Evolutionary conservation across 306 rosid species (phyloP), one percentile per base, ranked within the genome.

Genomic region (Mimosa bimucronata): DNA sequence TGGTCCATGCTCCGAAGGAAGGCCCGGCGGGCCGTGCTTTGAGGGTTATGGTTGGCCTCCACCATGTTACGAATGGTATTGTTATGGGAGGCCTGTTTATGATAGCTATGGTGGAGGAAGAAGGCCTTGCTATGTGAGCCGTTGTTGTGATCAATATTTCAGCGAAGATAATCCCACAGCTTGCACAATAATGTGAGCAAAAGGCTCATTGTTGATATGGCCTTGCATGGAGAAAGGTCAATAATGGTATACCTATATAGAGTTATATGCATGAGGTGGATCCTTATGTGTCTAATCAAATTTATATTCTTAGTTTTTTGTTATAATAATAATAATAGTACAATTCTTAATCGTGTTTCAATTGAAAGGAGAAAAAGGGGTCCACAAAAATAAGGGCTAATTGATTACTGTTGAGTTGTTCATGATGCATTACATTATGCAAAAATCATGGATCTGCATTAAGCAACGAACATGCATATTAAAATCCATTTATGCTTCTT

Each of bases 41-140:
- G n/a, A n/a, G n/a, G n/a, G n/a, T n/a, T n/a, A n/a, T n/a, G n/a
- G n/a, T n/a, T n/a, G n/a, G n/a, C n/a, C n/a, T n/a, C n/a, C n/a
- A n/a, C n/a, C n/a, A n/a, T n/a, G n/a, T n/a, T n/a, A n/a, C n/a
- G n/a, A n/a, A n/a, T n/a, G n/a, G n/a, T n/a, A n/a, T n/a, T n/a
- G n/a, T n/a, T n/a, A n/a, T n/a, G n/a, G n/a, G n/a, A n/a, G n/a
- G n/a, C n/a, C n/a, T n/a, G n/a, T n/a, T n/a, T n/a, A n/a, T n/a
- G n/a, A n/a, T n/a, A 90, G 93, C 30, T 88, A 86, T 37, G 88
- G 90, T 19, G 91, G 90, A 3, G 81, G 84, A n/a, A n/a, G 86
- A 11, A 69, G 90, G 21, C 52, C 80, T 4, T 88, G 48, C 65
- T 79, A 83, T 0, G 77, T 9, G 11, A 82, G 82, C 52, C 91